Evolutionary conservation across 257 asterid genomes (phyloP).

Genomic region (Nicotiana noctiflora): DNA sequence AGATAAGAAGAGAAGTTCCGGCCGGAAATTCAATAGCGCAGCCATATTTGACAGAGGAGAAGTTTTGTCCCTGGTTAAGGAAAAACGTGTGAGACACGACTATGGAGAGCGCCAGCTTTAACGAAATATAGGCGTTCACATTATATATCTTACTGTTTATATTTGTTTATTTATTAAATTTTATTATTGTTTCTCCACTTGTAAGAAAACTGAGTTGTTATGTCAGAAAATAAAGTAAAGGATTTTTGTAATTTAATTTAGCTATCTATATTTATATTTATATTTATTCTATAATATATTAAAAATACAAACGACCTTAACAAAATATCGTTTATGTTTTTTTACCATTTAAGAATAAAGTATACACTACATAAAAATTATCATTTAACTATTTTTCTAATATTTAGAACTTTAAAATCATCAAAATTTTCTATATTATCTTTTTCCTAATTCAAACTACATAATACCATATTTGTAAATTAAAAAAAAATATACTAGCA

Average conservation of each 20-base stretch:
- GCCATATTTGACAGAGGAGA: slow-evolving; percentile 27
- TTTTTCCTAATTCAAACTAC: too few species aligned
- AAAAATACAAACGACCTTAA: too few species aligned
- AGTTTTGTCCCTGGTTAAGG: neutral
- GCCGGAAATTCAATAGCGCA: slow-evolving; percentile 24
- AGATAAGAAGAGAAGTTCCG: slow-evolving; percentile 18
- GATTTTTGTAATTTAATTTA: neutral
- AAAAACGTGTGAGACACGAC: slow-evolving; percentile 21
- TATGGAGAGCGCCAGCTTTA: slow-evolving; percentile 18
- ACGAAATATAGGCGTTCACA: slow-evolving; percentile 6
- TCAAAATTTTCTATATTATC: too few species aligned
- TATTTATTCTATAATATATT: too few species aligned
- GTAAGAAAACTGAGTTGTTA: neutral
- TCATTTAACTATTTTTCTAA: too few species aligned
- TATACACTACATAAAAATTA: too few species aligned
- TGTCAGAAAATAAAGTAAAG: neutral
- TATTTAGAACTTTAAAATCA: too few species aligned
- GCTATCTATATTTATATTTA: too few species aligned
- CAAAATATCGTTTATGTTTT: too few species aligned
- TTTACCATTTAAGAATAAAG: too few species aligned
- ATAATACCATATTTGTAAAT: too few species aligned
- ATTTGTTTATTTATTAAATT: neutral
- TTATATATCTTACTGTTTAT: neutral
- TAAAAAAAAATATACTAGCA: too few species aligned
- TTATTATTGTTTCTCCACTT: neutral